Evolutionary conservation across 2,329 filamentous ascomycete genomes (phyloP).

Genomic region (Exophiala sp.): DNA sequence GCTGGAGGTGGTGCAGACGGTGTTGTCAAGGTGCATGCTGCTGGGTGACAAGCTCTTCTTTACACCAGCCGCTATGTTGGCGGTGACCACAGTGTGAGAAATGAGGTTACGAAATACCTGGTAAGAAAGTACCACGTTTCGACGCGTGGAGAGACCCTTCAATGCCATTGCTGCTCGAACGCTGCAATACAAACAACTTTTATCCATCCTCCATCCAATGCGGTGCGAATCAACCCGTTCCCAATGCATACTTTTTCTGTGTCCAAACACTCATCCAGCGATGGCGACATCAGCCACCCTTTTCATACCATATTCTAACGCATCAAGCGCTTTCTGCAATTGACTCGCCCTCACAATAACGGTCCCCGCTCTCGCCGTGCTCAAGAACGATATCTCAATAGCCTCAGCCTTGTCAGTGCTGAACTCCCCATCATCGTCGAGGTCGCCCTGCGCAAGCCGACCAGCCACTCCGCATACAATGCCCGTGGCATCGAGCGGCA

Average conservation of each 20-base stretch:
- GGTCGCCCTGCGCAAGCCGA: constrained; percentile 70
- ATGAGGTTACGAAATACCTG: too few relatives aligned
- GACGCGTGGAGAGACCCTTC: background rate
- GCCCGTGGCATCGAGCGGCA: constrained; percentile 84
- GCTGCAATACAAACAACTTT: background rate
- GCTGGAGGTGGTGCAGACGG: constrained; percentile 28
- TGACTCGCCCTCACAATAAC: constrained; percentile 80
- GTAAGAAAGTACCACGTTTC: too few relatives aligned
- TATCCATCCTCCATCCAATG: background rate
- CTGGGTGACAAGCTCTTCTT: background rate
- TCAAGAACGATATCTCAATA: constrained; percentile 85
- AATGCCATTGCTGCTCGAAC: background rate
- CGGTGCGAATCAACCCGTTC: background rate
- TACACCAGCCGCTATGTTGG: too few relatives aligned
- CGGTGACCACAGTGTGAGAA: too few relatives aligned
- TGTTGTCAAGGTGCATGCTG: constrained; percentile 24
- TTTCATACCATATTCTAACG: constrained; percentile 49
- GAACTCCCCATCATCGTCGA: constrained; percentile 38
- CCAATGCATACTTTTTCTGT: background rate
- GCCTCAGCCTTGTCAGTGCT: constrained; percentile 28
- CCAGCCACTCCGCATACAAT: constrained; percentile 94
- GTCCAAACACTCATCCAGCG: background rate
- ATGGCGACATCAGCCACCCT: constrained; percentile 8
- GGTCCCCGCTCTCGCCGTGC: constrained; percentile 81
- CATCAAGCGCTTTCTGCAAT: constrained; percentile 67